Evolutionary conservation across 352 stramenopile species (phyloP), one percentile per base, ranked within the genome.

Genomic region (Phytophthora cryptogea): DNA sequence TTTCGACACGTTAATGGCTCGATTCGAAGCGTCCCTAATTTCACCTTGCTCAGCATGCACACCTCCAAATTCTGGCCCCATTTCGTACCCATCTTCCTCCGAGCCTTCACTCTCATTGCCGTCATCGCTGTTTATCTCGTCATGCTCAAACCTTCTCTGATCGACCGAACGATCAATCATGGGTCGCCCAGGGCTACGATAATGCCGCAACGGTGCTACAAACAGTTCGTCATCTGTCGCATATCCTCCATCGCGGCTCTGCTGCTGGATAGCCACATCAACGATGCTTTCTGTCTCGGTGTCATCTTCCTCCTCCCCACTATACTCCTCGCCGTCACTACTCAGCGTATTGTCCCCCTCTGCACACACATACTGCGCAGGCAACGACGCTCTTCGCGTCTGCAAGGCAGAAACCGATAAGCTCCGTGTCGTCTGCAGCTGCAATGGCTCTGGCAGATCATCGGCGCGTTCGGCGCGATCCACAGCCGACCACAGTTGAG

Each of bases 1-100:
- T 64, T 92, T 92, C 2, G 75, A 79, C 11, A 70, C 62, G 57
- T 90, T 92, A 14, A 89, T 74, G 11, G 76, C 73, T 33, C 64
- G 70, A 45, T 82, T 90, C 2, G 76, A 88, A n/a, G 74, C 50
- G 32, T 77, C 54, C 41, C 66, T 53, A 23, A 72, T 55, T 17
- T 73, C 64, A 23, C 54, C 67, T 67, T 67, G 62, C 36, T 70
- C 63, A 33, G 56, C 39, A 5, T 63, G 37, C 11, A 72, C 44
- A 7, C 5, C 40, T 42, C 10, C 33, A 16, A 5, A 42, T 41
- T 52, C 54, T 9, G 53, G 6, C 1, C 47, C 41, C 11, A 47
- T 37, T 27, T n/a, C 36, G 11, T 52, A 43, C 40, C 37, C 60
- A 32, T 45, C 36, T 9, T 59, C 41, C 9, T 23, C 35, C 28